Conservation (phyloP, 345 rosid species). For the Acer yangbiense region DNA sequence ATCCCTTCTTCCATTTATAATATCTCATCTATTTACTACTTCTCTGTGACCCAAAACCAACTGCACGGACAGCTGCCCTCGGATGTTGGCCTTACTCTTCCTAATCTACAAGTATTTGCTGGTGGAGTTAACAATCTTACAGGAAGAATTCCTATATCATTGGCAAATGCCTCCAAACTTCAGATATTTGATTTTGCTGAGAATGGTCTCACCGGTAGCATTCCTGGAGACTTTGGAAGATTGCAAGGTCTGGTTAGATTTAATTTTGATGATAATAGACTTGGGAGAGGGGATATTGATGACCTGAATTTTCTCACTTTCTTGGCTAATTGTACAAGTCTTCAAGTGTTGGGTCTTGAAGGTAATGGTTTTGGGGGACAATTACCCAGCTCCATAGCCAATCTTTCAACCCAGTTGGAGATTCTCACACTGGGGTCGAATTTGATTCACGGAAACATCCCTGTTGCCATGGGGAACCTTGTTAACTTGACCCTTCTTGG, state of each 20-base stretch:
- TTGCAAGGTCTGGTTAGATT: slow-evolving; percentile 21
- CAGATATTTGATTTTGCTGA: background rate
- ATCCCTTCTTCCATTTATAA: slow-evolving; percentile 20
- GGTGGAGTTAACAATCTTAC: background rate
- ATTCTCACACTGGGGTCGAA: background rate
- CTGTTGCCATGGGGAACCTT: slow-evolving; percentile 22
- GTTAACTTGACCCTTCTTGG: background rate
- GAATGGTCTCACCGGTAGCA: background rate
- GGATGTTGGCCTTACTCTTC: slow-evolving; percentile 14
- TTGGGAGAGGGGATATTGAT: slow-evolving; percentile 26
- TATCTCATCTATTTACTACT: slow-evolving; percentile 16
- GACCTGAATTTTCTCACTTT: slow-evolving; percentile 29
- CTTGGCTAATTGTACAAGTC: slow-evolving; percentile 28
- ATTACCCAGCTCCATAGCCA: slow-evolving; percentile 27
- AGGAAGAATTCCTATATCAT: slow-evolving; percentile 4
- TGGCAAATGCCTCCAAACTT: slow-evolving; percentile 6
- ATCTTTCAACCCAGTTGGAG: slow-evolving; percentile 16
- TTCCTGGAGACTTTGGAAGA: background rate
- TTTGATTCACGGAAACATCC: slow-evolving; percentile 24
- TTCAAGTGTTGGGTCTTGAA: slow-evolving; percentile 23
- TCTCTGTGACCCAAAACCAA: slow-evolving; percentile 18
- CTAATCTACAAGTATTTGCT: background rate
- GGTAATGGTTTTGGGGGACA: background rate
- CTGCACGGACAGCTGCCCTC: slow-evolving; percentile 26
- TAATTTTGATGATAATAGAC: slow-evolving; percentile 28